phyloP scores from a whole-genome alignment of 345 rosid species.

The Aurinia saxatilis region DNA sequence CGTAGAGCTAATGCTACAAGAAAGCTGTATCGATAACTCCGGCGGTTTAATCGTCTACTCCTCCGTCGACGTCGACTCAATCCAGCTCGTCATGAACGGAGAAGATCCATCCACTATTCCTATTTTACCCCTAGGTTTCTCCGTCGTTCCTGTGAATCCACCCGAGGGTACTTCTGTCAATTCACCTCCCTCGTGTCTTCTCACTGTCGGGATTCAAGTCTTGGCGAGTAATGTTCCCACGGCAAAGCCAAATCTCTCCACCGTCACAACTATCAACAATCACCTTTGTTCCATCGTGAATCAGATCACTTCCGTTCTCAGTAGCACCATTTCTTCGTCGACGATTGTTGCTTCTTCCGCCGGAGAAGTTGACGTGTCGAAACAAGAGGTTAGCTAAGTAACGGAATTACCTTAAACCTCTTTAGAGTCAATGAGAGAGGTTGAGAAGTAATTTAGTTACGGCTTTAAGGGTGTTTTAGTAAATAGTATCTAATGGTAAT shows the following conservation, averaged over 20 bases:
- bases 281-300: constrained; percentile 61
- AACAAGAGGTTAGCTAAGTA: constrained; percentile 16
- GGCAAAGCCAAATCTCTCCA: constrained; percentile 63
- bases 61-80: constrained; percentile 57
- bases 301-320: constrained; percentile 57
- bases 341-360: too few relatives aligned
- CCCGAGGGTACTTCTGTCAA: constrained; percentile 23
- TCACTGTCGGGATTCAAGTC: constrained; percentile 83
- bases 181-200: constrained; percentile 37
- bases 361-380: constrained; percentile 13
- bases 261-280: constrained; percentile 52
- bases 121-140: constrained; percentile 73
- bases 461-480: background rate
- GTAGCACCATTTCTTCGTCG: constrained; percentile 19
- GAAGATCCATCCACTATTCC: constrained; percentile 77
- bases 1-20: constrained; percentile 86
- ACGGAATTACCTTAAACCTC: constrained; percentile 45
- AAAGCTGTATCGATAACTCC: constrained; percentile 74
- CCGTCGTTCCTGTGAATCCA: constrained; percentile 39
- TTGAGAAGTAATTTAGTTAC: constrained; percentile 31
- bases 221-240: constrained; percentile 65
- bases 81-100: constrained; percentile 73
- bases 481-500: constrained; percentile 25
- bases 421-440: background rate
- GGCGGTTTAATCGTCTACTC: constrained; percentile 83